These are phyloP conservation scores for Ambrosia trifida DNA, from an alignment of 129 eudicot species.

Conservation along the genomic window DNA sequence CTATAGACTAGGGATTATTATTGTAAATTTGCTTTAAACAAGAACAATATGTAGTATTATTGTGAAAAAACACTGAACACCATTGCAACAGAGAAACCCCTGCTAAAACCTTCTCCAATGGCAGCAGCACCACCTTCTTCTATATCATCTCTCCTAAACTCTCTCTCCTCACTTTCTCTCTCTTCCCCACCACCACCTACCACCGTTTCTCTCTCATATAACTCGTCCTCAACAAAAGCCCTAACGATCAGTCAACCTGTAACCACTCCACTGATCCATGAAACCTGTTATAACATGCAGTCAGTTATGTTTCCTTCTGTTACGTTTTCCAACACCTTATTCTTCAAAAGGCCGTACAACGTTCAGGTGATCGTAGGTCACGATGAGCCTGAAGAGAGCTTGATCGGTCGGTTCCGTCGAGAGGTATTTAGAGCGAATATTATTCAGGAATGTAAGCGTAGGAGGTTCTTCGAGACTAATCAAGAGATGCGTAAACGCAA, in stretches of 20 bases:
- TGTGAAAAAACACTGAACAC: background rate
- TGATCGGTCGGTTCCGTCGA: slow-evolving; percentile 50
- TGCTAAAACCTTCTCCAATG: slow-evolving; percentile 21
- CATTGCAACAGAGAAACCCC: slow-evolving; percentile 25
- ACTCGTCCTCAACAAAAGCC: slow-evolving; percentile 8
- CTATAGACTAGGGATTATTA: background rate
- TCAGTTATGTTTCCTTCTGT: slow-evolving; percentile 39
- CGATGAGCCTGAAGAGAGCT: slow-evolving; percentile 50
- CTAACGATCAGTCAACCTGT: slow-evolving; percentile 23
- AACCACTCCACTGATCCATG: slow-evolving; percentile 20
- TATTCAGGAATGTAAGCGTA: slow-evolving; percentile 51
- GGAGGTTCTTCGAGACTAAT: slow-evolving; percentile 48
- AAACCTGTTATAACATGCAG: slow-evolving; percentile 22
- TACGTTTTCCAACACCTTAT: slow-evolving; percentile 33
- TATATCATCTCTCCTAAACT: slow-evolving; percentile 22
- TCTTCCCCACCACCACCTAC: slow-evolving; percentile 21
- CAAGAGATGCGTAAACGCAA: slow-evolving; percentile 67
- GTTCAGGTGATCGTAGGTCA: slow-evolving; percentile 50
- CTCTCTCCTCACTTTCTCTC: slow-evolving; percentile 39
- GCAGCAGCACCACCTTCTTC: slow-evolving; percentile 20
- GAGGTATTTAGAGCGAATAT: slow-evolving; percentile 49
- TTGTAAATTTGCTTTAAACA: background rate
- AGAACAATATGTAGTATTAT: background rate
- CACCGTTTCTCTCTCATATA: slow-evolving; percentile 3
- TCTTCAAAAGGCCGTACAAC: slow-evolving; percentile 57